Base-by-base conservation (phyloP, 2,329 filamentous ascomycete species). In the Alternaria brassicicola region DNA sequence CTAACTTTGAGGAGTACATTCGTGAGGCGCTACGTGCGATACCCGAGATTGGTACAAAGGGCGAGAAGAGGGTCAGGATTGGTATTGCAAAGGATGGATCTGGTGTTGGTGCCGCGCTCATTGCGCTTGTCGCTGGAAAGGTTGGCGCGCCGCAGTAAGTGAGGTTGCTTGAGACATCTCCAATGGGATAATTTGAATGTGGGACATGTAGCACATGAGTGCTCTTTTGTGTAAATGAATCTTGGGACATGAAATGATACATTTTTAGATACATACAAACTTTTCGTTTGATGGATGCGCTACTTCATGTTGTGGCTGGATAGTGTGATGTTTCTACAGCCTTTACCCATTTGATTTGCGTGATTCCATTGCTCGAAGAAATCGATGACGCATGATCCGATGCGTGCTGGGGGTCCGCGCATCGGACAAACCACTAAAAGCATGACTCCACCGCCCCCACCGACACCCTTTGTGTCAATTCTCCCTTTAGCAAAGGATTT, bases 21-120 rank as follows among this genome's bases (percentile, higher is more conserved):
- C 86, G 93, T 62, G 91, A 96, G 73, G 91, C 91, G 6, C 83
- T 98, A 58, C 82, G 88, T 48, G 87, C 86, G 55, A 87, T 97
- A 52, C 85, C 92, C 15, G 87, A 89, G 61, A 90, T 98, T 69
- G 94, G 94, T 4, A 80, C 83, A 43, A 82, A 85, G 56, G 93
- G 93, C 10, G 93, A 96, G 65, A 89, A 91, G 80, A 91, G 88
- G 79, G 91, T 99, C 65, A 86, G 92, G 56, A 97, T 99, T 71
- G 95, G 94, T 21, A 95, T 98, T 72, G 95, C 95, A 62, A 97
- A 97, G 83, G 95, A 99, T 76, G 95, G 95, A 46, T 95, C 91
- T 64, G 95, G 92, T 63, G 91, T 97, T n/a, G 95, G 95, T 52
- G 95, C 95, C 3, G 95, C 95, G 38, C 81, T 99, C 69, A 98